Conservation (phyloP, 2,329 filamentous ascomycete species). For the Bipolaris bicolor region DNA sequence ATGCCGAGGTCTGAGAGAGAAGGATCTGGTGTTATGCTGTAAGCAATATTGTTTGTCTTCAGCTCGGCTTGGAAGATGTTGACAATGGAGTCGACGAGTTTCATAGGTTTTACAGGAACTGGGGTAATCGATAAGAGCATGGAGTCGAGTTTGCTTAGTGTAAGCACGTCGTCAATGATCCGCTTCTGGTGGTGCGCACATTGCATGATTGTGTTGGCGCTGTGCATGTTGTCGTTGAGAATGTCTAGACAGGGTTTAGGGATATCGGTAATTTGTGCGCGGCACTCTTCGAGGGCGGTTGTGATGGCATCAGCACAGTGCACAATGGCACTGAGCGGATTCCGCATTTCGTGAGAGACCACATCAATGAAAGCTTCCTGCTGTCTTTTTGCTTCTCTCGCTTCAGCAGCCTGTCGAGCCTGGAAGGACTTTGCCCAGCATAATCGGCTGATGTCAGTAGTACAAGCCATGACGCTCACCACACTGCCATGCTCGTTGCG, state of each 20-base stretch:
- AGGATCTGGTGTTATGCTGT: constrained; percentile 42
- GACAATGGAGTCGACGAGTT: constrained; percentile 46
- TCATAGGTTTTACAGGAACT: constrained; percentile 45
- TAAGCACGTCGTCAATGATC: constrained; percentile 57
- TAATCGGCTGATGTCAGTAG: constrained; percentile 48
- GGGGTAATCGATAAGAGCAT: constrained; percentile 53
- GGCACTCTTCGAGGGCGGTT: constrained; percentile 42
- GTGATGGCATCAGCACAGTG: constrained; percentile 54
- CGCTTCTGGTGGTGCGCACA: constrained; percentile 57
- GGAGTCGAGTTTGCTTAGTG: constrained; percentile 54
- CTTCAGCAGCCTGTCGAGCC: constrained; percentile 46
- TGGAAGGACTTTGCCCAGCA: constrained; percentile 51
- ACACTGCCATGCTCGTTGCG: constrained; percentile 38
- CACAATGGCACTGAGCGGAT: constrained; percentile 53
- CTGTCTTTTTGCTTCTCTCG: constrained; percentile 48
- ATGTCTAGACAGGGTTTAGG: constrained; percentile 33
- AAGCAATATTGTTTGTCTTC: constrained; percentile 40
- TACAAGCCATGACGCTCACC: constrained; percentile 47
- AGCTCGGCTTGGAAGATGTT: constrained; percentile 50
- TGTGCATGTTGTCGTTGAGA: constrained; percentile 40
- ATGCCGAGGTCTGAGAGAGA: constrained; percentile 47
- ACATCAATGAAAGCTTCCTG: constrained; percentile 51
- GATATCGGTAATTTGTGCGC: constrained; percentile 27
- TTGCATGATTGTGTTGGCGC: constrained; percentile 53
- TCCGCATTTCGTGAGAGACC: constrained; percentile 54